Evolutionary conservation across 2,329 filamentous ascomycete species (phyloP).

Genomic region (Parastagonospora avenae): DNA sequence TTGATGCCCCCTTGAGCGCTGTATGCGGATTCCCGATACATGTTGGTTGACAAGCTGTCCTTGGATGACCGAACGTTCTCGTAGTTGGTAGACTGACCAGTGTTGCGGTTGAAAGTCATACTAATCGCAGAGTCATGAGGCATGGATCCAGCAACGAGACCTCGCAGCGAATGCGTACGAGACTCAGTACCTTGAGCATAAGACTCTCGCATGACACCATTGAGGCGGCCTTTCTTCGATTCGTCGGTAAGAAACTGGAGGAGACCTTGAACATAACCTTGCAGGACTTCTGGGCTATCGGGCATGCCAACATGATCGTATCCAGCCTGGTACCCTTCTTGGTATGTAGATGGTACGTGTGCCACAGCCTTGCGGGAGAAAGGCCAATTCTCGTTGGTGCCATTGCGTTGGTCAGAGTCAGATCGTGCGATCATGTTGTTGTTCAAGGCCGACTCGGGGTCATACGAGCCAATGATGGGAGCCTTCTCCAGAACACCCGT

Average conservation of each 20-base stretch:
- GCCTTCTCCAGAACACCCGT: slow-evolving; percentile 8
- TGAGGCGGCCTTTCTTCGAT: slow-evolving; percentile 22
- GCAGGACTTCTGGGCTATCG: slow-evolving; percentile 37
- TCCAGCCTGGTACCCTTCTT: slow-evolving; percentile 46
- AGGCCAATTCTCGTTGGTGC: slow-evolving; percentile 29
- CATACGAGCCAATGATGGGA: slow-evolving; percentile 5
- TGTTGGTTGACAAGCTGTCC: slow-evolving; percentile 8
- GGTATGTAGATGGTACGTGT: slow-evolving; percentile 41
- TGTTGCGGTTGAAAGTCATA: slow-evolving; percentile 29
- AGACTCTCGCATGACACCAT: slow-evolving; percentile 9
- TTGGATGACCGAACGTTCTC: slow-evolving; percentile 33
- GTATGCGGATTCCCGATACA: slow-evolving; percentile 20
- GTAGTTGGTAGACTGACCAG: slow-evolving; percentile 16
- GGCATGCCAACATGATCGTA: slow-evolving; percentile 43
- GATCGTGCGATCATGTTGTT: slow-evolving; percentile 14
- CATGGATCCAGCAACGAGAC: slow-evolving; percentile 26
- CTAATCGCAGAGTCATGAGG: slow-evolving; percentile 37
- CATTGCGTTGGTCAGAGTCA: slow-evolving; percentile 20
- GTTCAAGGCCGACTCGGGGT: slow-evolving; percentile 14
- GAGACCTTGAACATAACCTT: slow-evolving; percentile 42
- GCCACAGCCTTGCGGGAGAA: slow-evolving; percentile 22
- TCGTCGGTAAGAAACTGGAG: slow-evolving; percentile 36
- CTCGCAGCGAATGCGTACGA: slow-evolving; percentile 32
- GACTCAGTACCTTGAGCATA: slow-evolving; percentile 16
- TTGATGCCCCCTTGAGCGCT: slow-evolving; percentile 13